phyloP scores from a whole-genome alignment of 2,329 filamentous ascomycete genomes.

The Aspergillus sojae region DNA sequence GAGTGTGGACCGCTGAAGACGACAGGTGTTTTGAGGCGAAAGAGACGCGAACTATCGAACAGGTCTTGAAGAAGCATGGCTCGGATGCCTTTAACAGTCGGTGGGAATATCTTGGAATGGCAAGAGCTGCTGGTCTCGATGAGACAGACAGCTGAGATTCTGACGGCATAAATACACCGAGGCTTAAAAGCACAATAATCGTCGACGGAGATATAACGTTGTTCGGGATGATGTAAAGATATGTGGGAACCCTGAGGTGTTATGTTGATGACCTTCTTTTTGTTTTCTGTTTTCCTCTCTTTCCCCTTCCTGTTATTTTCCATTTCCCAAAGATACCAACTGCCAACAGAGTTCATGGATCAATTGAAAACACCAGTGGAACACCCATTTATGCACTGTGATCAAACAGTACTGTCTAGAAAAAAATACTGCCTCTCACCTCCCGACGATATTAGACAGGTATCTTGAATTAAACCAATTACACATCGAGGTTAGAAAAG shows the following conservation, averaged over 20 bases:
- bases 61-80: conserved; percentile 49
- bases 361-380: conserved; percentile 12
- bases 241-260: background rate
- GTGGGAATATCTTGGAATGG: conserved; percentile 40
- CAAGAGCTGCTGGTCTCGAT: conserved; percentile 24
- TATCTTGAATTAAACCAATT: background rate
- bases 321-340: background rate
- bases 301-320: background rate
- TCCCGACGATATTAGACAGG: background rate
- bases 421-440: background rate
- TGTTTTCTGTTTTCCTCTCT: background rate
- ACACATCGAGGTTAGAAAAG: background rate
- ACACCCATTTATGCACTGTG: conserved; percentile 18
- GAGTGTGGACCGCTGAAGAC: conserved; percentile 53
- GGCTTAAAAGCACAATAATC: background rate
- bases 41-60: conserved; percentile 37
- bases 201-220: background rate
- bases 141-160: conserved; percentile 7
- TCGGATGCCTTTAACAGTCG: conserved; percentile 35
- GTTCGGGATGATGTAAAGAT: background rate
- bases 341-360: background rate
- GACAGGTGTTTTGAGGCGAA: conserved; percentile 40
- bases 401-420: background rate
- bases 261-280: background rate
- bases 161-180: background rate